phyloP scores from a whole-genome alignment of 2,329 filamentous ascomycete species.

The Knoxdaviesia capensis region DNA sequence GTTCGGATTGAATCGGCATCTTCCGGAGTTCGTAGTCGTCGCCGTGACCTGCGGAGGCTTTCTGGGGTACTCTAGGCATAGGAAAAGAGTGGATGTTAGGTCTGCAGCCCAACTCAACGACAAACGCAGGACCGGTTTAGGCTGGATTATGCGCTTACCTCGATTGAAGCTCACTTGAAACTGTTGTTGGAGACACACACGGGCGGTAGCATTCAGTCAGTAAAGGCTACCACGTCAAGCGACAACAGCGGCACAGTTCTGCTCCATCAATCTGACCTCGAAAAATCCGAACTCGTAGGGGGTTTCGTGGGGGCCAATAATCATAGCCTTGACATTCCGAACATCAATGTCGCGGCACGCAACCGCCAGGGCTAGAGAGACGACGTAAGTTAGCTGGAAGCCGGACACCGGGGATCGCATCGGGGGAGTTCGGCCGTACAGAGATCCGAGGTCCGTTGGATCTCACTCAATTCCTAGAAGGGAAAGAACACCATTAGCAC shows the following conservation, averaged over 20 bases:
- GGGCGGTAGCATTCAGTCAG: neutral
- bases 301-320: slow-evolving; percentile 82
- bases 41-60: slow-evolving; percentile 42
- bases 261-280: slow-evolving; percentile 35
- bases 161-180: slow-evolving; percentile 60
- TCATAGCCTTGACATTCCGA: slow-evolving; percentile 67
- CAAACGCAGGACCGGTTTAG: neutral
- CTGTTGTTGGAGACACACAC: slow-evolving; percentile 17
- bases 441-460: slow-evolving; percentile 67
- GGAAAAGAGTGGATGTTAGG: neutral
- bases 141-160: slow-evolving; percentile 23
- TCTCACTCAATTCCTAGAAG: slow-evolving; percentile 58
- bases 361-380: slow-evolving; percentile 52
- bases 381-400: no score
- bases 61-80: slow-evolving; percentile 58
- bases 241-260: neutral
- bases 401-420: no score
- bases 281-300: slow-evolving; percentile 97
- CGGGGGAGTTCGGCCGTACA: slow-evolving; percentile 32
- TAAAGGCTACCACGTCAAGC: neutral
- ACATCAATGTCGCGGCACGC: slow-evolving; percentile 78
- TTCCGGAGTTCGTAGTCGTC: slow-evolving; percentile 72
- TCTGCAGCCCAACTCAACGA: neutral
- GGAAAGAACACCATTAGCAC: slow-evolving; percentile 1
- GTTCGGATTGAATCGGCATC: slow-evolving; percentile 87